These are phyloP conservation scores for Fraxinus xanthoxyloides DNA, from an alignment of 305 asterid species.

Conservation along the genomic window DNA sequence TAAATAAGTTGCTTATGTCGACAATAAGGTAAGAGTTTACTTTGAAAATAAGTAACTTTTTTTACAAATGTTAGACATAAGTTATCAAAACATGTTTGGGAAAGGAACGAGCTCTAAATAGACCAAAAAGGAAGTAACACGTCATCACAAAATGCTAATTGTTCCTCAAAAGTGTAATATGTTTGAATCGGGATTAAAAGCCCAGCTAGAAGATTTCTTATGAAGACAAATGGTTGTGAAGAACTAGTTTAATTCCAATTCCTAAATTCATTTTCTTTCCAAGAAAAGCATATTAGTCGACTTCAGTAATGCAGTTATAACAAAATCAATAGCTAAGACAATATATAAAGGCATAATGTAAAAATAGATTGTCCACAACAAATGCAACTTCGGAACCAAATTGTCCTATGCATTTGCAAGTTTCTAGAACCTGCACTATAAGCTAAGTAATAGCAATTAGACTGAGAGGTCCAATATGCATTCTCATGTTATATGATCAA, in stretches of 20 bases:
- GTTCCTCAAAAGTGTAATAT: background rate
- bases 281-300: background rate
- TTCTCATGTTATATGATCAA: background rate
- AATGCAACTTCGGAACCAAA: background rate
- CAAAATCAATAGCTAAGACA: background rate
- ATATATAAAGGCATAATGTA: background rate
- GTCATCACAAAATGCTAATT: background rate
- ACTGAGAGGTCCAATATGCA: conserved; percentile 10
- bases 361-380: background rate
- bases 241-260: background rate
- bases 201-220: background rate
- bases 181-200: background rate
- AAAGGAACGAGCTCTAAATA: background rate
- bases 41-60: background rate
- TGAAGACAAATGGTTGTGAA: background rate
- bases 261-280: background rate
- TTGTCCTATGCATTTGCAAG: background rate
- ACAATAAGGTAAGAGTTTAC: background rate
- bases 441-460: background rate
- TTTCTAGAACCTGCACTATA: background rate
- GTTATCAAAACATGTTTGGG: background rate
- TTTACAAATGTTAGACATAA: background rate
- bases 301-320: background rate
- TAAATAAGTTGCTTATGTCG: background rate
- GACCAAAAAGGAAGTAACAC: background rate